phyloP scores from a whole-genome alignment of 805 yeast genomes.

The Suhomyces pyralidae region DNA sequence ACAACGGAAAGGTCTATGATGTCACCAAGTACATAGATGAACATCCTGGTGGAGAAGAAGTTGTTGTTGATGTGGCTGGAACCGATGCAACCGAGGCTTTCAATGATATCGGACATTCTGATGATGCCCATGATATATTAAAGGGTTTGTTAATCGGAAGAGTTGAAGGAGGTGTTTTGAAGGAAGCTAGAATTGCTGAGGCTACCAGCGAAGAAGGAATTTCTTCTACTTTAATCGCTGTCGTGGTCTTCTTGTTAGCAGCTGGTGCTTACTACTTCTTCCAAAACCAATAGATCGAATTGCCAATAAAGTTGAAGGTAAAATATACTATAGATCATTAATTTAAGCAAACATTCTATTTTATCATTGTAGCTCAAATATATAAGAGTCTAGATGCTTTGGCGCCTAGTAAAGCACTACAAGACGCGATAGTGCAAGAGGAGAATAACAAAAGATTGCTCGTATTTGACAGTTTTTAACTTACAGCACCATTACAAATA shows the following conservation, averaged over 20 bases:
- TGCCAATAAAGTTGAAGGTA: neutral
- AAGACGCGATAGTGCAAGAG: neutral
- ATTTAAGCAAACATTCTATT: neutral
- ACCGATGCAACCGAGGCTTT: slow-evolving; percentile 46
- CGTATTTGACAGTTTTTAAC: too few species aligned
- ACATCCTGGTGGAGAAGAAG: slow-evolving; percentile 51
- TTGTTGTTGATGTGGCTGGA: slow-evolving; percentile 42
- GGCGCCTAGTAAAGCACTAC: neutral
- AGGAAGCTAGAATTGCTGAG: slow-evolving; percentile 21
- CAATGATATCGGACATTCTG: slow-evolving; percentile 93
- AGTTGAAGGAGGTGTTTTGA: slow-evolving; percentile 59
- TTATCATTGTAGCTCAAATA: neutral
- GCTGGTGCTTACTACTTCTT: slow-evolving; percentile 42
- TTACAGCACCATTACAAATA: neutral
- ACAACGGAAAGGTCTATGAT: slow-evolving; percentile 45
- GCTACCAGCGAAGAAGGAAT: slow-evolving; percentile 16
- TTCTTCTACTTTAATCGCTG: slow-evolving; percentile 29
- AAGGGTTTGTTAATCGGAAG: slow-evolving; percentile 70
- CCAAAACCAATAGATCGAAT: slow-evolving; percentile 13
- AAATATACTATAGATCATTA: neutral
- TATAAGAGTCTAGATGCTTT: neutral
- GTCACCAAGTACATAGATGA: slow-evolving; percentile 42
- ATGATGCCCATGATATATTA: slow-evolving; percentile 83
- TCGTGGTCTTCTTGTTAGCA: slow-evolving; percentile 37
- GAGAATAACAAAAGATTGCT: neutral